phyloP scores from a whole-genome alignment of 768 basidiomycete species.

The Fistulinella prunicolor region DNA sequence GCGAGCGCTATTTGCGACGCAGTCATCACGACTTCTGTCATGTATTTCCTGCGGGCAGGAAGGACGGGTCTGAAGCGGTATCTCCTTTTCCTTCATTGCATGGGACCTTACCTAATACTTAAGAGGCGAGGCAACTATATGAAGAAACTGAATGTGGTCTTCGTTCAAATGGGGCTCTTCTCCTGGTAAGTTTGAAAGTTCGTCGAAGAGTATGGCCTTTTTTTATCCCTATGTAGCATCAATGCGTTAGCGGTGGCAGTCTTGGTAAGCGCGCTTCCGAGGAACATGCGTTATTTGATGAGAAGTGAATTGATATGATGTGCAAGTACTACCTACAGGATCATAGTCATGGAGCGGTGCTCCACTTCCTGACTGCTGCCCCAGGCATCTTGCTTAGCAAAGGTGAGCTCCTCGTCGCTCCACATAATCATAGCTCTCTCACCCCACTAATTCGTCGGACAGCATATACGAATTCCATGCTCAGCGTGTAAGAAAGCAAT shows the following conservation, averaged over 20 bases:
- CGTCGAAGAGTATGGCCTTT: not conserved
- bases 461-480: conserved; percentile 26
- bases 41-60: conserved; percentile 12
- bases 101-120: no score
- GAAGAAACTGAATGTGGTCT: conserved; percentile 9
- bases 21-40: conserved; percentile 16
- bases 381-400: conserved; percentile 17
- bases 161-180: conserved; percentile 23
- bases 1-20: conserved; percentile 21
- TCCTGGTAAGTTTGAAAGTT: conserved; percentile 9
- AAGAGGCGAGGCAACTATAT: conserved; percentile 10
- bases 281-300: not conserved
- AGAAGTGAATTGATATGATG: not conserved
- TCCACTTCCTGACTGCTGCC: not conserved
- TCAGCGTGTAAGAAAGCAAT: conserved; percentile 19
- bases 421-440: no score
- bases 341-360: not conserved
- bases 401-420: no score
- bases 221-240: conserved; percentile 3
- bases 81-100: no score
- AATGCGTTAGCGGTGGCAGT: conserved; percentile 7
- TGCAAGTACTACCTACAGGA: conserved; percentile 17
- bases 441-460: not conserved
- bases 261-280: conserved; percentile 6
- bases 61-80: conserved; percentile 15